Evolutionary conservation across 2,329 filamentous ascomycete species (phyloP).

Genomic region (Pestalotiopsis sp.): DNA sequence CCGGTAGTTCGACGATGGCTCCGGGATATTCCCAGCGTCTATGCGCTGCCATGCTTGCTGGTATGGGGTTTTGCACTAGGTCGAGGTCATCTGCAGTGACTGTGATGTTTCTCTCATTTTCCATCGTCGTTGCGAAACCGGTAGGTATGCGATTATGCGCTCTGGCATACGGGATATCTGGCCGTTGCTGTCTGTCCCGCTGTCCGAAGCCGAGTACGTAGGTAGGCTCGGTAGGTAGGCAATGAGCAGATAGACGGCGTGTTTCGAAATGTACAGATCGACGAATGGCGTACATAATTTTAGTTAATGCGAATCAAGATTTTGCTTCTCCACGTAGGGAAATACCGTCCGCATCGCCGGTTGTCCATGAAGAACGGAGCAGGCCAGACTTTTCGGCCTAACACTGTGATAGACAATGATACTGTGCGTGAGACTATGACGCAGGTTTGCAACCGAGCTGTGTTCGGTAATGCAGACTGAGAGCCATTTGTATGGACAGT

Average conservation of each 20-base stretch:
- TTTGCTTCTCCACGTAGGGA: background rate
- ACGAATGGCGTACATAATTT: background rate
- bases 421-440: background rate
- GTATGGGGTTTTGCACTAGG: background rate
- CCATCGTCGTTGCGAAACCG: background rate
- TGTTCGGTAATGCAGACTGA: background rate
- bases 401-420: background rate
- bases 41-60: background rate
- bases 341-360: background rate
- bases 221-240: background rate
- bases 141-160: too few species aligned
- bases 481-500: background rate
- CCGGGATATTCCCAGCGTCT: background rate
- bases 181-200: too few species aligned
- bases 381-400: background rate
- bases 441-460: background rate
- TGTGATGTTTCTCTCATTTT: background rate
- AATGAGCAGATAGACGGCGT: background rate
- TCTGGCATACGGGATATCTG: too few species aligned
- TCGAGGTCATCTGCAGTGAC: background rate
- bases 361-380: background rate
- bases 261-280: background rate
- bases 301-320: background rate
- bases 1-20: background rate
- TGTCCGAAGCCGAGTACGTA: too few species aligned